Conservation (phyloP, 2,329 filamentous ascomycete species). For the Penicillium sp. region DNA sequence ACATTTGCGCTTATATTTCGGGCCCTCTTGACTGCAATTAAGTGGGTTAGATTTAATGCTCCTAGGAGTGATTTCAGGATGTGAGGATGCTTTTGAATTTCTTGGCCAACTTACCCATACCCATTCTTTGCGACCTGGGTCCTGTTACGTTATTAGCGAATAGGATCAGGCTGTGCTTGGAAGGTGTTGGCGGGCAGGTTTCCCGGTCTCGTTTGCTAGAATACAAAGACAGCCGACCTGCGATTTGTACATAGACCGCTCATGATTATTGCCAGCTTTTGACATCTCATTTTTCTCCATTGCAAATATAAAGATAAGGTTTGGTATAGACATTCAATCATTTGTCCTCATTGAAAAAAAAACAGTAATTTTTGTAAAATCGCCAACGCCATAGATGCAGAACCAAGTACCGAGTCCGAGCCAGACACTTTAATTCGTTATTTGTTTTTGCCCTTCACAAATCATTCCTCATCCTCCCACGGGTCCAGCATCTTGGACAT, state of each 20-base stretch:
- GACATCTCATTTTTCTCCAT: constrained; percentile 7
- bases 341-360: constrained; percentile 22
- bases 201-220: constrained; percentile 17
- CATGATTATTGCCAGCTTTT: constrained; percentile 13
- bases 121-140: not conserved
- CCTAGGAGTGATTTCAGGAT: constrained; percentile 14
- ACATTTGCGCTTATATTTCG: constrained; percentile 18
- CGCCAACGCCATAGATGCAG: constrained; percentile 26
- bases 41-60: constrained; percentile 9
- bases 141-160: not conserved
- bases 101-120: constrained; percentile 1
- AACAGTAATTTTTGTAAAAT: constrained; percentile 20
- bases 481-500: constrained; percentile 55
- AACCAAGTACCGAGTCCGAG: constrained; percentile 4
- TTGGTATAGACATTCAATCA: constrained; percentile 27
- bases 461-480: constrained; percentile 39
- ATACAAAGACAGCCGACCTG: constrained; percentile 9
- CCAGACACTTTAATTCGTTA: not conserved
- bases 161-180: constrained; percentile 5
- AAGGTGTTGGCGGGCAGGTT: constrained; percentile 21
- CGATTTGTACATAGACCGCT: constrained; percentile 28
- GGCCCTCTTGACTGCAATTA: constrained; percentile 11
- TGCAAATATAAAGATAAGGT: constrained; percentile 14
- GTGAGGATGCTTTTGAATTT: not conserved
- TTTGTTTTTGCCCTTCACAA: not conserved